A percentile compares a stretch with the other conserved stretches of the same genome.
These are phyloP conservation scores for Saturnispora quitensis DNA, from an alignment of 805 yeast species.

Conservation along the genomic window DNA sequence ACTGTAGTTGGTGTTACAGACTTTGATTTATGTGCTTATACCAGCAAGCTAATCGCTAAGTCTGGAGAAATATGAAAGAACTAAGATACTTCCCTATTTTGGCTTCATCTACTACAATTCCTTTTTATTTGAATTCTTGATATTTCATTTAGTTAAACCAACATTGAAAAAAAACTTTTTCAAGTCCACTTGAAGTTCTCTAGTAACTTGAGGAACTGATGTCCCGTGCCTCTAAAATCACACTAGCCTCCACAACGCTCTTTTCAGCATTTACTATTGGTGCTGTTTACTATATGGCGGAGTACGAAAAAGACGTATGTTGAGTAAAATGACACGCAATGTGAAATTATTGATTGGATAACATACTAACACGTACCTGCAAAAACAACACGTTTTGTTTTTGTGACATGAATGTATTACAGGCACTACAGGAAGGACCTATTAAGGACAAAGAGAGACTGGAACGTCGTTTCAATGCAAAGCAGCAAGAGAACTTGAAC, in stretches of 20 bases:
- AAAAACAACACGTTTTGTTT: not conserved
- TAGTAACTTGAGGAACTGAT: slow-evolving; percentile 27
- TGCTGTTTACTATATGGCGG: slow-evolving; percentile 65
- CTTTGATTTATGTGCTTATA: too few relatives aligned
- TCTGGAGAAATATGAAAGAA: too few relatives aligned
- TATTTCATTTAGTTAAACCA: too few relatives aligned
- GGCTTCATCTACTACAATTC: too few relatives aligned
- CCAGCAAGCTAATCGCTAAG: too few relatives aligned
- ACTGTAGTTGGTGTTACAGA: too few relatives aligned
- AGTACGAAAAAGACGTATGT: slow-evolving; percentile 53
- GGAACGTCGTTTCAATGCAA: slow-evolving; percentile 32
- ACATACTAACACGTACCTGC: slow-evolving; percentile 1
- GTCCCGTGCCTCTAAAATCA: slow-evolving; percentile 76
- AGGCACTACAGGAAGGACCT: slow-evolving; percentile 74
- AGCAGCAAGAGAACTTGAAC: slow-evolving; percentile 44
- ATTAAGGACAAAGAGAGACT: slow-evolving; percentile 69
- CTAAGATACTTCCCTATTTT: too few relatives aligned
- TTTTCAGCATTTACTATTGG: slow-evolving; percentile 51
- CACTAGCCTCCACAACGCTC: slow-evolving; percentile 50
- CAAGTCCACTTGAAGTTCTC: not conserved
- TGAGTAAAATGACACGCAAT: too few relatives aligned
- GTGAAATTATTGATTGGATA: not conserved
- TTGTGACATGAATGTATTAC: not conserved
- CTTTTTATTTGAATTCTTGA: not conserved
- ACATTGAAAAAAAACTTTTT: not conserved